A percentile compares a stretch with the other conserved stretches of the same genome.
These are phyloP conservation scores for Podaxis sp. DNA, from an alignment of 768 basidiomycete genomes.

Conservation along the genomic window DNA sequence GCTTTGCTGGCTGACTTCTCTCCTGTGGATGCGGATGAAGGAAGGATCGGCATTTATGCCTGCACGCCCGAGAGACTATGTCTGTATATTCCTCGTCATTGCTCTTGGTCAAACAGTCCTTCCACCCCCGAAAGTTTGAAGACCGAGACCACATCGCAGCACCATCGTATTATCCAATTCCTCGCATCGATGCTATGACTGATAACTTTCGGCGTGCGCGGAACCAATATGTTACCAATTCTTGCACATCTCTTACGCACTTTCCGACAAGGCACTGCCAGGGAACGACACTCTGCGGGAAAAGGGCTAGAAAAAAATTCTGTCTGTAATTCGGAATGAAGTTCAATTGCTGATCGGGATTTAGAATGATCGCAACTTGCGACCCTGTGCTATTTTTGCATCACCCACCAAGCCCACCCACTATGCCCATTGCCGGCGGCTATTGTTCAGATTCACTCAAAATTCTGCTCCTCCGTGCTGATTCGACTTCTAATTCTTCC, in stretches of 20 bases:
- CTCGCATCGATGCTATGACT: too few relatives aligned
- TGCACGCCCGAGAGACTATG: too few relatives aligned
- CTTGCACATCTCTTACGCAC: neutral
- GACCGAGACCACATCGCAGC: too few relatives aligned
- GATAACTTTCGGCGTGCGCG: neutral
- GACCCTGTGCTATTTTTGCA: constrained; percentile 10
- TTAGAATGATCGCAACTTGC: neutral
- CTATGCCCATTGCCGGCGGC: neutral
- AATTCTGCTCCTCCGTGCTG: neutral
- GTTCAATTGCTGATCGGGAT: neutral
- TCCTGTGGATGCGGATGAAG: too few relatives aligned
- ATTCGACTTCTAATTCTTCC: neutral
- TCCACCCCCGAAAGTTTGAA: too few relatives aligned
- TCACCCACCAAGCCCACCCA: neutral
- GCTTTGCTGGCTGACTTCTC: too few relatives aligned
- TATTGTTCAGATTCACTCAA: neutral
- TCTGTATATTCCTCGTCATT: too few relatives aligned
- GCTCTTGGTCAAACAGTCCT: too few relatives aligned
- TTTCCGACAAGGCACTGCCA: neutral
- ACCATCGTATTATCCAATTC: too few relatives aligned
- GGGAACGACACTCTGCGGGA: neutral
- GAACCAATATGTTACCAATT: neutral
- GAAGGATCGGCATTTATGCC: too few relatives aligned
- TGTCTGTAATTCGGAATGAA: neutral
- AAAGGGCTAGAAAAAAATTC: neutral